These are phyloP conservation scores for Pontederia crassipes DNA, from an alignment of 176 grass and related monocot species.

Conservation along the genomic window DNA sequence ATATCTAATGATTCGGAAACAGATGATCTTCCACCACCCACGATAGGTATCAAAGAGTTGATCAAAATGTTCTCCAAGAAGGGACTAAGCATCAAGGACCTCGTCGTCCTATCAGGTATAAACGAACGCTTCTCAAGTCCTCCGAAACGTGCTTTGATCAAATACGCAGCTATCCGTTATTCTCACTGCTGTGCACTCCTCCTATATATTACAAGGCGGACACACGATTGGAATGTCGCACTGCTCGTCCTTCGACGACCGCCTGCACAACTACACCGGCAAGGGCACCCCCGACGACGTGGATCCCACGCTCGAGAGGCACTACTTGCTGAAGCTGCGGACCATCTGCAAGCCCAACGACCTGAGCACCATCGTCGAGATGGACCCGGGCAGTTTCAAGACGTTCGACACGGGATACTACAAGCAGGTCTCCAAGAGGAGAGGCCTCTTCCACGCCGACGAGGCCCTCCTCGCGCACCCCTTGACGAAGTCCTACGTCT, in stretches of 20 bases:
- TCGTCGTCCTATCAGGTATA: constrained; percentile 74
- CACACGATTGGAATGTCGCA: constrained; percentile 80
- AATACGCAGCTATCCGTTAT: not conserved
- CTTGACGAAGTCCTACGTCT: constrained; percentile 49
- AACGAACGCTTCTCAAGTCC: not conserved
- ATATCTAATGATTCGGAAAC: constrained; percentile 51
- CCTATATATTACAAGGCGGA: constrained; percentile 18
- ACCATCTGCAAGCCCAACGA: constrained; percentile 41
- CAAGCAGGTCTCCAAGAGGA: constrained; percentile 37
- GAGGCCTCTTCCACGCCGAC: constrained; percentile 81
- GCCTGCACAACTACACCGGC: constrained; percentile 84
- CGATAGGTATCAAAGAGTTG: constrained; percentile 42
- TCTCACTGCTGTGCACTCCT: not conserved
- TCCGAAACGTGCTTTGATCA: not conserved
- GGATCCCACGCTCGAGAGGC: constrained; percentile 32
- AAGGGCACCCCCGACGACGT: constrained; percentile 35
- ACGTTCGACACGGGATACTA: constrained; percentile 70
- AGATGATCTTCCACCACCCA: constrained; percentile 42
- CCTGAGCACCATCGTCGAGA: constrained; percentile 60
- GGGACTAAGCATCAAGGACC: constrained; percentile 67
- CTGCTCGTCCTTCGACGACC: constrained; percentile 46
- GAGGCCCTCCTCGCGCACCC: constrained; percentile 45
- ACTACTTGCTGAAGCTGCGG: constrained; percentile 16
- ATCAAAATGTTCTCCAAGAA: constrained; percentile 41
- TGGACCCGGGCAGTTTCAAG: constrained; percentile 79